Evolutionary conservation across 1,284 basidiomycete genomes (phyloP).

Genomic region (Cutaneotrichosporon spelunceum): DNA sequence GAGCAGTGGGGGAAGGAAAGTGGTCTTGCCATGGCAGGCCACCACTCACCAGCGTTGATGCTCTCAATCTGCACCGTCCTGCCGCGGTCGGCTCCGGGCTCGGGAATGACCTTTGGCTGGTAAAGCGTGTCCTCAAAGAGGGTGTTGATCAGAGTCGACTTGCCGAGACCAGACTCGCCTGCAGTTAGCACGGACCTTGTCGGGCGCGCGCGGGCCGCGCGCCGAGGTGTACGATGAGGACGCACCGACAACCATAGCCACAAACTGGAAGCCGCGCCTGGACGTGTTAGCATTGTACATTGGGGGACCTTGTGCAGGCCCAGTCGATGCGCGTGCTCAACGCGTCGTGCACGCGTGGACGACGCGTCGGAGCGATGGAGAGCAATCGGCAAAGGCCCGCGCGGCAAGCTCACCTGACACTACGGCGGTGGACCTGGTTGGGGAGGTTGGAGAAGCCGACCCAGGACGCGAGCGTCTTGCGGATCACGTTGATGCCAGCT

Average conservation of each 20-base stretch:
- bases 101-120: constrained; percentile 74
- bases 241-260: constrained; percentile 92
- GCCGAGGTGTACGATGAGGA: constrained; percentile 29
- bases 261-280: constrained; percentile 91
- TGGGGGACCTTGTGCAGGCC: neutral
- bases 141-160: constrained; percentile 96
- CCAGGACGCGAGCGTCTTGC: constrained; percentile 51
- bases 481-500: constrained; percentile 25
- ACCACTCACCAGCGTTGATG: constrained; percentile 79
- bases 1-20: neutral
- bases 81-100: constrained; percentile 77
- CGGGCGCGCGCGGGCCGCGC: constrained; percentile 2
- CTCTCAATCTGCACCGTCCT: constrained; percentile 95
- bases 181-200: constrained; percentile 27
- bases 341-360: constrained; percentile 1
- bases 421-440: constrained; percentile 96
- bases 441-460: constrained; percentile 86
- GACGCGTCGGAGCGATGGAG: neutral
- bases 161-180: constrained; percentile 97
- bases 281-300: constrained; percentile 11
- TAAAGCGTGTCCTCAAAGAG: constrained; percentile 94
- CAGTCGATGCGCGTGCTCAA: neutral
- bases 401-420: constrained; percentile 62
- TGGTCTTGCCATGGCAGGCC: neutral
- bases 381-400: neutral